These are phyloP conservation scores for Tetrastigma voinierianum DNA, from an alignment of 164 flowering plant genomes.

Conservation along the genomic window DNA sequence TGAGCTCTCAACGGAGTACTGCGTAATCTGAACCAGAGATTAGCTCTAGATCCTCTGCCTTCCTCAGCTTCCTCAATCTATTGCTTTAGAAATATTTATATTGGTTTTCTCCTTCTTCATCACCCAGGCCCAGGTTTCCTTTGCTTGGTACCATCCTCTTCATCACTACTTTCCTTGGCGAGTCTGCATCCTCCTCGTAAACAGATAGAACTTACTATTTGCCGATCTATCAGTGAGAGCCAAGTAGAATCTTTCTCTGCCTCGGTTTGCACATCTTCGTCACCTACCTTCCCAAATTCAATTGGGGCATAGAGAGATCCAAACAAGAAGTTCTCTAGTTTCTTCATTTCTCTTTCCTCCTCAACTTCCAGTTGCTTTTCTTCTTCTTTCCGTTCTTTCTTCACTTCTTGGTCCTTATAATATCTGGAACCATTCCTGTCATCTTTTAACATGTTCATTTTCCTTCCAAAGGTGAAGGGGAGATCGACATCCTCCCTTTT, in stretches of 20 bases:
- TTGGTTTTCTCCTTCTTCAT: slow-evolving; percentile 68
- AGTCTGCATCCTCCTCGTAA: slow-evolving; percentile 37
- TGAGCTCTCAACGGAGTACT: slow-evolving; percentile 85
- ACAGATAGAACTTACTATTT: slow-evolving; percentile 20
- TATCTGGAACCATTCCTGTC: slow-evolving; percentile 15
- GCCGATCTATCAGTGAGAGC: slow-evolving; percentile 50
- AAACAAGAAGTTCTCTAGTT: slow-evolving; percentile 63
- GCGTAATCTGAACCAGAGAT: slow-evolving; percentile 75
- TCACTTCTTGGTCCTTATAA: slow-evolving; percentile 34
- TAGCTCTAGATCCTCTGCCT: slow-evolving; percentile 67
- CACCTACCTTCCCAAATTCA: slow-evolving; percentile 59
- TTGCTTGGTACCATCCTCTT: slow-evolving; percentile 21
- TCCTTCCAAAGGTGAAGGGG: slow-evolving; percentile 18
- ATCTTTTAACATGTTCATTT: slow-evolving; percentile 21
- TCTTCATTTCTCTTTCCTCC: slow-evolving; percentile 59
- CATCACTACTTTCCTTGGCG: slow-evolving; percentile 18
- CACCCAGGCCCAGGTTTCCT: slow-evolving; percentile 78
- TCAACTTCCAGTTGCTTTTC: slow-evolving; percentile 26
- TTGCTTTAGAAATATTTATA: slow-evolving; percentile 58
- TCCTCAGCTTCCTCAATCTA: slow-evolving; percentile 78
- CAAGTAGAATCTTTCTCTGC: slow-evolving; percentile 29
- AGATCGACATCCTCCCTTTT: slow-evolving; percentile 30
- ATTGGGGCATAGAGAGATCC: slow-evolving; percentile 64
- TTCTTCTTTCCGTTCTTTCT: slow-evolving; percentile 29
- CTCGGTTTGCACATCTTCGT: slow-evolving; percentile 24